These are phyloP conservation scores for Arthroderma uncinatum DNA, from an alignment of 2,329 filamentous ascomycete species.

Conservation along the genomic window DNA sequence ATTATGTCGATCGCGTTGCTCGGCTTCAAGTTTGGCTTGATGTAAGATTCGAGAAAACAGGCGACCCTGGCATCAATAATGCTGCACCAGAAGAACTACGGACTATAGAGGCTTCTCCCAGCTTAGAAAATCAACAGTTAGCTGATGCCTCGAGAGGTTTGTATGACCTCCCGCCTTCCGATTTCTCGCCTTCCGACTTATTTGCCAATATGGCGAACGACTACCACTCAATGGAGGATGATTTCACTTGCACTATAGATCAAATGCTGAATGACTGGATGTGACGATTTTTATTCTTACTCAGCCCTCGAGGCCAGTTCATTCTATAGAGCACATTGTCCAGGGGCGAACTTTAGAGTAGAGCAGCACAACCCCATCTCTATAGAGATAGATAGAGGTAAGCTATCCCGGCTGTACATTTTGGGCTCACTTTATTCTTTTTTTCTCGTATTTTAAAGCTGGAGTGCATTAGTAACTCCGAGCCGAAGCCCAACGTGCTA, in stretches of 20 bases:
- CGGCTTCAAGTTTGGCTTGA: neutral
- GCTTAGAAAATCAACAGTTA: neutral
- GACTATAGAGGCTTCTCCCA: neutral
- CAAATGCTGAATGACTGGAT: constrained; percentile 9
- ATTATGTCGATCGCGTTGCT: constrained; percentile 1
- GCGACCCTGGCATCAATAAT: neutral
- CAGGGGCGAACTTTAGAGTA: neutral
- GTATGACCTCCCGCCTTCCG: neutral
- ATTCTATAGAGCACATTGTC: neutral
- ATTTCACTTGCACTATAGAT: constrained; percentile 7
- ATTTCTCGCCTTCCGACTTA: neutral
- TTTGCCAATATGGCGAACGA: constrained; percentile 1
- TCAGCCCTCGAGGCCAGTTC: too few species aligned
- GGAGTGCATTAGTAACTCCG: neutral
- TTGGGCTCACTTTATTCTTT: neutral
- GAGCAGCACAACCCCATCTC: neutral
- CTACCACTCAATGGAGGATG: neutral
- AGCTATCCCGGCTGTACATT: too few species aligned
- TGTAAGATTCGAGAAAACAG: neutral
- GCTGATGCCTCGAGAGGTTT: neutral
- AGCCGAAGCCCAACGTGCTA: neutral
- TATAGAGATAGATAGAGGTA: too few species aligned
- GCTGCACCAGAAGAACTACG: neutral
- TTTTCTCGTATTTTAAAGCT: constrained; percentile 7
- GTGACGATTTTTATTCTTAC: neutral